Conservation (phyloP, 768 basidiomycete genomes). For the Russula virescens region DNA sequence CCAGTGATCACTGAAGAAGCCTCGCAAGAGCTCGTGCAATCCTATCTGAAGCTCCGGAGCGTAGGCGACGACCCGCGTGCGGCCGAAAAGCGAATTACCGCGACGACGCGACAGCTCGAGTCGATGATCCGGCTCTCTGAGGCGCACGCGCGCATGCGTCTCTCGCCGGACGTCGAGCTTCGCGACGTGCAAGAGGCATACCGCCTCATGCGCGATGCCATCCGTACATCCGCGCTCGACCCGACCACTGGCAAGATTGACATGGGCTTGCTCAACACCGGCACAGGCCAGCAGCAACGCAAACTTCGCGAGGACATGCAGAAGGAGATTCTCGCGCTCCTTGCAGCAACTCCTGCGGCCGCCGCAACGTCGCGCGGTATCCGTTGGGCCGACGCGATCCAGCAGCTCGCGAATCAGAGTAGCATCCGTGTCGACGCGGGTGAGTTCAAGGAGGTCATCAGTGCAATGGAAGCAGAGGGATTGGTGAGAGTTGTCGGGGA, state of each 20-base stretch:
- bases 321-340: constrained; percentile 63
- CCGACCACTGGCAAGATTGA: constrained; percentile 96
- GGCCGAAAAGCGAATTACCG: constrained; percentile 92
- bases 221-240: constrained; percentile 92
- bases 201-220: constrained; percentile 94
- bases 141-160: constrained; percentile 94
- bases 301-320: constrained; percentile 87
- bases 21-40: constrained; percentile 71
- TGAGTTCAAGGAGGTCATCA: constrained; percentile 80
- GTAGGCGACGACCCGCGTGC: constrained; percentile 85
- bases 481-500: constrained; percentile 82
- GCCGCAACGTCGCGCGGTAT: constrained; percentile 53
- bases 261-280: constrained; percentile 91
- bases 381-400: constrained; percentile 80
- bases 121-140: constrained; percentile 95
- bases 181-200: constrained; percentile 86
- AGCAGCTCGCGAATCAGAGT: constrained; percentile 75
- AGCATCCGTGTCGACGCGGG: constrained; percentile 69
- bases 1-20: constrained; percentile 86
- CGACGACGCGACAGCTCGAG: constrained; percentile 95
- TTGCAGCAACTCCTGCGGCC: constrained; percentile 38
- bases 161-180: constrained; percentile 80
- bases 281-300: constrained; percentile 82
- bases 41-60: constrained; percentile 92
- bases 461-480: constrained; percentile 79